Conservation (phyloP, 1,284 basidiomycete genomes). For the Irpex lacteus region DNA sequence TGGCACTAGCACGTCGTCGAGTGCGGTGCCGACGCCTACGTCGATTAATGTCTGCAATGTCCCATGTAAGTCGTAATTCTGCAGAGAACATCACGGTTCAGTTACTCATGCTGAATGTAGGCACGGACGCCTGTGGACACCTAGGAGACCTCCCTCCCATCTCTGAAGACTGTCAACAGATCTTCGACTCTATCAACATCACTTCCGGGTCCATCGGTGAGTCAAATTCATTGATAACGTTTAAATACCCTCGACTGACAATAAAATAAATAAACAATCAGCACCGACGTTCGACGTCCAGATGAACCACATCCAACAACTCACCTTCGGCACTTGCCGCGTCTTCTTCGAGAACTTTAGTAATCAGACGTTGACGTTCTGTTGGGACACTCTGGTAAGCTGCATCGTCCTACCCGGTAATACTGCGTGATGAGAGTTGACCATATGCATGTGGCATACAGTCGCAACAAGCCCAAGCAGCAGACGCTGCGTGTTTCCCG, state of each 20-base stretch:
- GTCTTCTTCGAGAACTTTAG: slow-evolving; percentile 25
- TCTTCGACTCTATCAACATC: slow-evolving; percentile 22
- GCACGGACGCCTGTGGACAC: slow-evolving; percentile 18
- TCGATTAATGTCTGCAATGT: slow-evolving; percentile 16
- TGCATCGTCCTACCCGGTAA: no score
- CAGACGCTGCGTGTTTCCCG: slow-evolving; percentile 21
- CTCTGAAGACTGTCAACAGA: slow-evolving; percentile 19
- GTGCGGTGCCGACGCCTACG: slow-evolving; percentile 4
- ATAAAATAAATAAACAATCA: neutral
- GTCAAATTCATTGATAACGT: neutral
- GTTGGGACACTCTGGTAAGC: slow-evolving; percentile 20
- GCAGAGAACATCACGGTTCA: neutral
- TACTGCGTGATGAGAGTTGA: neutral
- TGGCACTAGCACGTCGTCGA: neutral
- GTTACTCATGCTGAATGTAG: slow-evolving; percentile 7
- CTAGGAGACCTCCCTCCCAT: slow-evolving; percentile 18
- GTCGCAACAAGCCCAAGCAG: slow-evolving; percentile 15
- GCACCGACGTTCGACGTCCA: slow-evolving; percentile 21
- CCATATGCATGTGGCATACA: neutral
- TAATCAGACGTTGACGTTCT: slow-evolving; percentile 15
- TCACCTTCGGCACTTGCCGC: slow-evolving; percentile 24
- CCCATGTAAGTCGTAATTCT: slow-evolving; percentile 12
- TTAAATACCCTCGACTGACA: neutral
- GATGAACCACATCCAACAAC: slow-evolving; percentile 20
- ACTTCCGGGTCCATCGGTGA: slow-evolving; percentile 18